These are phyloP conservation scores for Candida silvicultrix DNA, from an alignment of 805 yeast species.

Conservation along the genomic window DNA sequence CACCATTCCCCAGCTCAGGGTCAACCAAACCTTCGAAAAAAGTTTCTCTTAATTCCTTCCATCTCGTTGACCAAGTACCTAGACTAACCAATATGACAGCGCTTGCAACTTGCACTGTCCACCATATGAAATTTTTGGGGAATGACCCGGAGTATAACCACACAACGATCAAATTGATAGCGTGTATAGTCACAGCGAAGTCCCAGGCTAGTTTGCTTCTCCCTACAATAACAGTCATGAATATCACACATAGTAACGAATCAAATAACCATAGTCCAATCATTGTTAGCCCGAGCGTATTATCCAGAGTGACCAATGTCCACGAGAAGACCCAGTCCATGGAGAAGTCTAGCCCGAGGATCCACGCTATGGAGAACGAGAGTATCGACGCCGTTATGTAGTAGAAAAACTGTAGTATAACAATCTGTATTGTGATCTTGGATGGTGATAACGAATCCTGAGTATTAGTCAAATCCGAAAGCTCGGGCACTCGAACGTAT, in stretches of 20 bases:
- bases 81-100: slow-evolving; percentile 64
- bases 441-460: slow-evolving; percentile 49
- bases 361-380: slow-evolving; percentile 56
- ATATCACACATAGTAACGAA: slow-evolving; percentile 74
- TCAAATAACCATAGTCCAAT: slow-evolving; percentile 77
- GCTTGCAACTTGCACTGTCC: slow-evolving; percentile 70
- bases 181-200: slow-evolving; percentile 90
- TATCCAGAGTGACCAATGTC: slow-evolving; percentile 65
- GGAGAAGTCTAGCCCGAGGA: slow-evolving; percentile 66
- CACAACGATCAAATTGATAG: slow-evolving; percentile 65
- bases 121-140: slow-evolving; percentile 76
- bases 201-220: slow-evolving; percentile 94
- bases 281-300: slow-evolving; percentile 74
- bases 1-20: slow-evolving; percentile 37
- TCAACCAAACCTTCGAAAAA: slow-evolving; percentile 83
- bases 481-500: neutral
- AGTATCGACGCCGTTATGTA: slow-evolving; percentile 65
- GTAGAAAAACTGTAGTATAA: slow-evolving; percentile 72
- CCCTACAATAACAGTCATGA: slow-evolving; percentile 83
- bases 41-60: slow-evolving; percentile 86
- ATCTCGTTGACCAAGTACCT: slow-evolving; percentile 86
- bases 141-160: slow-evolving; percentile 59
- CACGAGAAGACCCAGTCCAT: slow-evolving; percentile 76
- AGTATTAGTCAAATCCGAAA: neutral
- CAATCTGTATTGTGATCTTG: slow-evolving; percentile 62